Conservation (phyloP, 768 basidiomycete genomes). For the Leccinum boreale region DNA sequence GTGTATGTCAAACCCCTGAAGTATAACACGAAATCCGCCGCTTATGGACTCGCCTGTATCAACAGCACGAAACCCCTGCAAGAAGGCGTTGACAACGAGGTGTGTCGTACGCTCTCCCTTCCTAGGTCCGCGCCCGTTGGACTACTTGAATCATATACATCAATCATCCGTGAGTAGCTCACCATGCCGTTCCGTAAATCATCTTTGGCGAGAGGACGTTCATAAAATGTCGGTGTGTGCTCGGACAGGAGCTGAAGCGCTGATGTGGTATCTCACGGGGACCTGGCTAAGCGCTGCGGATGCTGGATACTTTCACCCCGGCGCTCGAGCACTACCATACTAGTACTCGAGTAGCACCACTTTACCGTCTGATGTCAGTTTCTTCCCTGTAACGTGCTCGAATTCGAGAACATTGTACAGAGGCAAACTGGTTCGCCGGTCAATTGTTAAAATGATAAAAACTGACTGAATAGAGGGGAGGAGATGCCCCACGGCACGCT, state of each 20-base stretch:
- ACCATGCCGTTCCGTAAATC: slow-evolving; percentile 67
- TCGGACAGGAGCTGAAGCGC: neutral
- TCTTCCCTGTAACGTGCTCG: neutral
- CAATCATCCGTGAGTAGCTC: slow-evolving; percentile 9
- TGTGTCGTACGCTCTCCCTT: slow-evolving; percentile 70
- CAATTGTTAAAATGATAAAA: neutral
- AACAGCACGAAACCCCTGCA: slow-evolving; percentile 75
- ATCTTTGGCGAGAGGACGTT: slow-evolving; percentile 39
- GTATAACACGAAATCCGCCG: neutral
- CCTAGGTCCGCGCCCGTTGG: slow-evolving; percentile 39
- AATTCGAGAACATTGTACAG: neutral
- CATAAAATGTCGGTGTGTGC: slow-evolving; percentile 16
- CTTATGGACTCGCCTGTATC: slow-evolving; percentile 64
- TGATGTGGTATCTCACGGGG: slow-evolving; percentile 14
- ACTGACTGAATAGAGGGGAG: neutral
- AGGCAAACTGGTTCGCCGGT: neutral
- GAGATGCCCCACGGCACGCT: neutral
- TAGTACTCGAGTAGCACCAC: neutral
- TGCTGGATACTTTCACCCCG: neutral
- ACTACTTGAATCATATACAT: neutral
- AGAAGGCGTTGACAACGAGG: slow-evolving; percentile 68
- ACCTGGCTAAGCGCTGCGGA: neutral
- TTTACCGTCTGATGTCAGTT: neutral
- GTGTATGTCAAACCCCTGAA: slow-evolving; percentile 15
- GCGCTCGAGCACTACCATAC: neutral